Evolutionary conservation across 78 protist genomes (phyloP), one percentile per base, ranked within the genome.

Genomic region (Diacronema lutheri): DNA sequence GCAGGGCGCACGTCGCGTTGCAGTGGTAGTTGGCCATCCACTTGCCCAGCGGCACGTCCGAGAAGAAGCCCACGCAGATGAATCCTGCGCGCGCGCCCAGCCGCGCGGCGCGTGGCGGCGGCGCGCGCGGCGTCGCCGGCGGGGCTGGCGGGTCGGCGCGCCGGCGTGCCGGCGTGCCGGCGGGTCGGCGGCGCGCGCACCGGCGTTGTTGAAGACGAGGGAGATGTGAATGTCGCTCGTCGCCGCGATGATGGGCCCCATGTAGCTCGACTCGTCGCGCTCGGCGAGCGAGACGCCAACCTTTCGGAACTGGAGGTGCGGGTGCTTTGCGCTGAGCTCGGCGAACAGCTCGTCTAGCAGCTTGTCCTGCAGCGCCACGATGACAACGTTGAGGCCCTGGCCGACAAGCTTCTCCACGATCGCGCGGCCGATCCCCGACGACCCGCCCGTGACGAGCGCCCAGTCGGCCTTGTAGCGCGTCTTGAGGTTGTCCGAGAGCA

Each of bases 371-470:
- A 50, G 74, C 25, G 90, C 86, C 20, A 87, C 84, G 25, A 87
- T 65, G 33, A 87, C 82, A 23, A 87, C 86, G 64, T 87, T 62
- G 81, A 66, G 16, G 38, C 74, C 81, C 72, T 87, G 90, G 33
- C 31, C 0, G 60, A 35, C 46, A 20, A 87, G 66, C 16, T 11
- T 21, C 26, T 37, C 41, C 20, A 85, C 86, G 26, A 87, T 56
- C 46, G 80, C 77, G 31, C 58, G 33, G 50, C 90, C 90, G 65
- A 87, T 50, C 31, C 90, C 90, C 12, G 73, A 55, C 29, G 74
- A 55, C 50, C 86, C 13, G 38, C 90, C 90, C 31, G 90, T 87
- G 21, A 87, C 86, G 25, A 87, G 74, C 38, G 79, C 90, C 90
- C 90, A 87, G 31, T 16, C 0, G 12, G 81, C 56, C 20, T 29